Evolutionary conservation across 140 eudicot species (phyloP).

Genomic region (Ambrosia hybrid): DNA sequence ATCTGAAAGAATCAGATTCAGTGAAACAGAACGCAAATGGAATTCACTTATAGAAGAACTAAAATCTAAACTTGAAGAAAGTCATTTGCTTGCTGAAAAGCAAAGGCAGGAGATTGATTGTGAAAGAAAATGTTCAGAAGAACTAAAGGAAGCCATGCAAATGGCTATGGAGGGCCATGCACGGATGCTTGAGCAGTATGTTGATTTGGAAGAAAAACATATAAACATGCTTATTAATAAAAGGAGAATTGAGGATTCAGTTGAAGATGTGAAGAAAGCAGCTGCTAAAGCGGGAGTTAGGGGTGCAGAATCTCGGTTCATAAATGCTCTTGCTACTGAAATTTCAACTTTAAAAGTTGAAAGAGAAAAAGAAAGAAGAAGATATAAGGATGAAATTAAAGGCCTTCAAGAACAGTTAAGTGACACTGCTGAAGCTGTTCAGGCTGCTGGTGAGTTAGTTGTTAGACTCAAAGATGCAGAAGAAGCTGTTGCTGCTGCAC

Average conservation of each 20-base stretch:
- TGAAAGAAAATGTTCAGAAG: conserved; percentile 85
- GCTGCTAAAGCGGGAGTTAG: conserved; percentile 77
- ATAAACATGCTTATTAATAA: conserved; percentile 70
- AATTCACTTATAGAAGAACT: conserved; percentile 70
- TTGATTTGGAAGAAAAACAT: conserved; percentile 88
- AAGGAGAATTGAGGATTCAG: conserved; percentile 68
- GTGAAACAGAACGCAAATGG: conserved; percentile 81
- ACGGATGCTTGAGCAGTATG: conserved; percentile 91
- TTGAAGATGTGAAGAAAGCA: conserved; percentile 89
- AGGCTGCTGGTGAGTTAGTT: conserved; percentile 95
- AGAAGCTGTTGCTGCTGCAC: conserved; percentile 76
- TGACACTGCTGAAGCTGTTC: conserved; percentile 97
- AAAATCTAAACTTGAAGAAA: conserved; percentile 61
- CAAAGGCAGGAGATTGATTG: conserved; percentile 61
- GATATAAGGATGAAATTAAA: conserved; percentile 75
- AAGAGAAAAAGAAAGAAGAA: conserved; percentile 75
- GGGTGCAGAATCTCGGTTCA: conserved; percentile 78
- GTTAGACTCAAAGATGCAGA: conserved; percentile 96
- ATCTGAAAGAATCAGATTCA: conserved; percentile 62
- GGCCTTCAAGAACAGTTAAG: conserved; percentile 86
- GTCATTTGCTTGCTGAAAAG: conserved; percentile 47
- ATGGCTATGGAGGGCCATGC: conserved; percentile 97
- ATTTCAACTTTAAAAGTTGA: conserved; percentile 76
- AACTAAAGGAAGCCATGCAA: conserved; percentile 90
- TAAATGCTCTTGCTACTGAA: conserved; percentile 80